Evolutionary conservation across 2,329 filamentous ascomycete genomes (phyloP).

Genomic region (Whalleya microplaca): DNA sequence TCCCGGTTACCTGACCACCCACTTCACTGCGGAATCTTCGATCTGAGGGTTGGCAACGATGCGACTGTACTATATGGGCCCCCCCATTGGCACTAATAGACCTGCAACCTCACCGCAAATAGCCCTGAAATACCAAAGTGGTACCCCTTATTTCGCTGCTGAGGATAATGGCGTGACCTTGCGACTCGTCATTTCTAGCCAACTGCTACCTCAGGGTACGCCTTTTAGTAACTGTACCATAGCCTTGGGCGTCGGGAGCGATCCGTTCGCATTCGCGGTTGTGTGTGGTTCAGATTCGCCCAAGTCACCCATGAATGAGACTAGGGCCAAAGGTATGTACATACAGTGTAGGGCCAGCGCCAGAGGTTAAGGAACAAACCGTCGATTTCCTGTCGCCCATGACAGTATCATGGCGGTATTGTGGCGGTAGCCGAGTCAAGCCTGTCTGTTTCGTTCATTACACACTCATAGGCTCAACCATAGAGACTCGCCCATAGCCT

Average conservation of each 20-base stretch:
- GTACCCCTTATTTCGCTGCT: constrained; percentile 30
- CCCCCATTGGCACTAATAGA: constrained; percentile 22
- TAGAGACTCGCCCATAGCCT: no score
- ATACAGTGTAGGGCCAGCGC: no score
- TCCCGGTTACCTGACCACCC: constrained; percentile 25
- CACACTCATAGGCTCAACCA: no score
- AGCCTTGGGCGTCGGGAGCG: constrained; percentile 27
- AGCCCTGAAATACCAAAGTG: constrained; percentile 29
- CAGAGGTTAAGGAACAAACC: constrained; percentile 30
- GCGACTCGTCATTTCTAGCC: constrained; percentile 27
- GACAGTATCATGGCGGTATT: constrained; percentile 21
- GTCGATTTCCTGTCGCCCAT: constrained; percentile 27
- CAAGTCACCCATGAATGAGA: constrained; percentile 7
- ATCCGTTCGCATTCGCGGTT: constrained; percentile 21
- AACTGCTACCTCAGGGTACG: constrained; percentile 16
- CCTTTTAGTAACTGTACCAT: constrained; percentile 24
- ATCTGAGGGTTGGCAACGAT: constrained; percentile 30
- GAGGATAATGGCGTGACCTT: constrained; percentile 32
- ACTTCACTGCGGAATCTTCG: constrained; percentile 29
- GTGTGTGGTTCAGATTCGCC: constrained; percentile 24
- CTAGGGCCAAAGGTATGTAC: constrained; percentile 2
- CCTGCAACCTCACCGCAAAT: constrained; percentile 25
- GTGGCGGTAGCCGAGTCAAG: no score
- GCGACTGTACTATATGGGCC: constrained; percentile 26
- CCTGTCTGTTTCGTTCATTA: neutral